Evolutionary conservation across 257 asterid genomes (phyloP).

Genomic region (Vinca minor): DNA sequence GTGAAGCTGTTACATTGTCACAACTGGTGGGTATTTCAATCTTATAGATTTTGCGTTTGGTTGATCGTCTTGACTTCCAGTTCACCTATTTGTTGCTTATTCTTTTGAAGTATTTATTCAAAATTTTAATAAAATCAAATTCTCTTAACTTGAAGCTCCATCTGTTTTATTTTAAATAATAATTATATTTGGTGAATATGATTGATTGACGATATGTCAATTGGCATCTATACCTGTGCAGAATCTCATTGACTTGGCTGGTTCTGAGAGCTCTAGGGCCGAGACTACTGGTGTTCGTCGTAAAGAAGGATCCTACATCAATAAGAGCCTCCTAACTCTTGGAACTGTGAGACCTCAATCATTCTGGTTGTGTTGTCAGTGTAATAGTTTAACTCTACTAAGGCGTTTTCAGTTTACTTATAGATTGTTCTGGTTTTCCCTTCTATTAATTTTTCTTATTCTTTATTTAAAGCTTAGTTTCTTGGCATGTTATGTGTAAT

Average conservation of each 20-base stretch:
- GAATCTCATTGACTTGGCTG: conserved; percentile 99
- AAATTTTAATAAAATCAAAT: too few species aligned
- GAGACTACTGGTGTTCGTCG: conserved; percentile 89
- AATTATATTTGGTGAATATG: conserved; percentile 18
- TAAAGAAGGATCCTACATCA: conserved; percentile 95
- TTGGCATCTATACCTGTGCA: conserved; percentile 39
- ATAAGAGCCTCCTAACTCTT: conserved; percentile 94
- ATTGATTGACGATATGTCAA: conserved; percentile 17
- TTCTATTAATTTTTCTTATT: neutral
- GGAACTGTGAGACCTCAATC: conserved; percentile 85
- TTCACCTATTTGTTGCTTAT: too few species aligned
- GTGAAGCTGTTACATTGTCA: conserved; percentile 89
- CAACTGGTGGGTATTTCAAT: conserved; percentile 53
- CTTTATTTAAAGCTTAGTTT: neutral
- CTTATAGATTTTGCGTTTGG: conserved; percentile 4
- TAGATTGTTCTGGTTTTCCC: neutral
- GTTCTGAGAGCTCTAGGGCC: conserved; percentile 96
- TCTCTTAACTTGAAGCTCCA: neutral
- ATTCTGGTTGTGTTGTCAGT: conserved; percentile 28
- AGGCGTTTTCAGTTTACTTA: conserved; percentile 1
- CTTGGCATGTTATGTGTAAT: too few species aligned
- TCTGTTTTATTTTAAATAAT: neutral
- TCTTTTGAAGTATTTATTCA: neutral
- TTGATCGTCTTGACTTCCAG: neutral
- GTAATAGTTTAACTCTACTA: conserved; percentile 20